Evolutionary conservation across 2,329 filamentous ascomycete species (phyloP).

Genomic region (Fusarium scirpi): DNA sequence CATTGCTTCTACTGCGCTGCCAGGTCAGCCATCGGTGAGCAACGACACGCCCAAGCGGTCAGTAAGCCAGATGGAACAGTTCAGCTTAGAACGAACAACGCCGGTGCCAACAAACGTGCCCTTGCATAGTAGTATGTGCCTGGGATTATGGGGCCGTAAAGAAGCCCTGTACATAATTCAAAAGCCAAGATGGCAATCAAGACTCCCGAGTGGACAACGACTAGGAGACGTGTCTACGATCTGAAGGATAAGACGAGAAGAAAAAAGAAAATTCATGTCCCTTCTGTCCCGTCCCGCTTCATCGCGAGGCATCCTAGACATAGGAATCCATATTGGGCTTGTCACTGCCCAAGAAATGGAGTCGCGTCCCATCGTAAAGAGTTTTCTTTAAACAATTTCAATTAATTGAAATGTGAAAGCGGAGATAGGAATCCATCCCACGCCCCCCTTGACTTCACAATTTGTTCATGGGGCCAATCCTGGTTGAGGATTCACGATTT

Average conservation of each 20-base stretch:
- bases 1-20: conserved; percentile 11
- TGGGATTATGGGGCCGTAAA: conserved; percentile 30
- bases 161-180: background rate
- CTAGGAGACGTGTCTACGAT: conserved; percentile 30
- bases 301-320: conserved; percentile 20
- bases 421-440: conserved; percentile 19
- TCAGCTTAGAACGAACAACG: conserved; percentile 16
- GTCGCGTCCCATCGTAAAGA: conserved; percentile 7
- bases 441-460: background rate
- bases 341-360: conserved; percentile 18
- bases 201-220: conserved; percentile 21
- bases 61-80: conserved; percentile 37
- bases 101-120: conserved; percentile 32
- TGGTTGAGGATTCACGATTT: conserved; percentile 24
- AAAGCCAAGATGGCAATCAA: conserved; percentile 30
- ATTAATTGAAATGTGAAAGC: conserved; percentile 21
- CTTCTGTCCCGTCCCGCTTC: conserved; percentile 15
- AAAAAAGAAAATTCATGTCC: conserved; percentile 17
- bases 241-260: conserved; percentile 4
- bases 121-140: conserved; percentile 44
- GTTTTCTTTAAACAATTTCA: conserved; percentile 7
- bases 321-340: conserved; percentile 24
- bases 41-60: conserved; percentile 23
- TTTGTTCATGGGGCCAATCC: conserved; percentile 27
- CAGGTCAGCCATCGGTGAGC: conserved; percentile 32